Evolutionary conservation across 2,329 filamentous ascomycete species (phyloP).

Genomic region (Pestalotiopsis sp.): DNA sequence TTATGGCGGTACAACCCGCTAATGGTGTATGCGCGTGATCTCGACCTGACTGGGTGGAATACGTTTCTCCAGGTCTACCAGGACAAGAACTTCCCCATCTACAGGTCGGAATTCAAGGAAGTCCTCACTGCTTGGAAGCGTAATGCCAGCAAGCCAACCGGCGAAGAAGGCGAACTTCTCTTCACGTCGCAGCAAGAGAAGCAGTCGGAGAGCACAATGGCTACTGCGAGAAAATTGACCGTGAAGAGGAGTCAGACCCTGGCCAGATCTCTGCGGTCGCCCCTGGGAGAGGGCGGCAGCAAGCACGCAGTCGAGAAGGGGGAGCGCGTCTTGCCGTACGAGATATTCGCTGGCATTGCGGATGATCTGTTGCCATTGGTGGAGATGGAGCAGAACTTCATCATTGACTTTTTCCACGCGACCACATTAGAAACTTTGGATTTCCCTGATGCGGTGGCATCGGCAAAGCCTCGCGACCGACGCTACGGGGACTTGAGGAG

Average conservation of each 20-base stretch:
- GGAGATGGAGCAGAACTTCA: slow-evolving; percentile 93
- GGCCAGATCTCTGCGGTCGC: slow-evolving; percentile 71
- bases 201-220: slow-evolving; percentile 74
- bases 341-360: slow-evolving; percentile 78
- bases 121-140: slow-evolving; percentile 80
- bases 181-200: slow-evolving; percentile 86
- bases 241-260: slow-evolving; percentile 92
- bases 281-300: slow-evolving; percentile 60
- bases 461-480: slow-evolving; percentile 67
- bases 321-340: slow-evolving; percentile 73
- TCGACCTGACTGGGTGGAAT: slow-evolving; percentile 82
- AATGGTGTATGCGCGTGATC: slow-evolving; percentile 85
- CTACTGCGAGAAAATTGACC: slow-evolving; percentile 84
- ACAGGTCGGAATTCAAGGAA: slow-evolving; percentile 80
- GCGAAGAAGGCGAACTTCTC: slow-evolving; percentile 81
- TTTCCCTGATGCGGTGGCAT: slow-evolving; percentile 78
- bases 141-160: slow-evolving; percentile 72
- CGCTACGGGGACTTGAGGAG: slow-evolving; percentile 72
- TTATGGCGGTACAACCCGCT: slow-evolving; percentile 89
- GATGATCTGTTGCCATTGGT: slow-evolving; percentile 83
- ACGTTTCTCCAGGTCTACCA: slow-evolving; percentile 80
- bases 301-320: slow-evolving; percentile 58
- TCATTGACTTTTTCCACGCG: slow-evolving; percentile 95
- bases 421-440: slow-evolving; percentile 81
- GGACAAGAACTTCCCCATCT: slow-evolving; percentile 73